These are phyloP conservation scores for Novymonas esmeraldas DNA, from an alignment of 208 protist genomes.

Conservation along the genomic window DNA sequence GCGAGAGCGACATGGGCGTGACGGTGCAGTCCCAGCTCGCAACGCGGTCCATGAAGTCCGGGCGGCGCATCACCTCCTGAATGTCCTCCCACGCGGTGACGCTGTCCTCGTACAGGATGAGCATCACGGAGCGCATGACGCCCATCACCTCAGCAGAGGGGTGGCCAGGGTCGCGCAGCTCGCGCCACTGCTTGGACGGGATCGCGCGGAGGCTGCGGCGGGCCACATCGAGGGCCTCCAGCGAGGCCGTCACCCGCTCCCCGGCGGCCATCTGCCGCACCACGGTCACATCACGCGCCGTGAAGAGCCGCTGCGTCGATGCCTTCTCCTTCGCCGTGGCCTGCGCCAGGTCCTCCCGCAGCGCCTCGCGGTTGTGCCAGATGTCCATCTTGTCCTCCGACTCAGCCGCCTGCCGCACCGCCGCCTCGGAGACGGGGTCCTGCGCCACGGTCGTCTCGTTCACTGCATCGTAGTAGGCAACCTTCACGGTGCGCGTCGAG, in stretches of 20 bases:
- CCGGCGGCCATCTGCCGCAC: constrained; percentile 41
- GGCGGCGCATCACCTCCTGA: constrained; percentile 55
- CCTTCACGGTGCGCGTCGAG: constrained; percentile 53
- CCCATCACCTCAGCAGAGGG: constrained; percentile 31
- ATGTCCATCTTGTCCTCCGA: constrained; percentile 36
- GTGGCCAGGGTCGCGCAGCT: constrained; percentile 40
- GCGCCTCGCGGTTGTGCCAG: constrained; percentile 59
- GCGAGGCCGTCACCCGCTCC: constrained; percentile 31
- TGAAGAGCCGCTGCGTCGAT: constrained; percentile 56
- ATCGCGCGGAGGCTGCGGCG: constrained; percentile 40
- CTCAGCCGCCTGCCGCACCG: constrained; percentile 47
- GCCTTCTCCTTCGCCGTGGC: constrained; percentile 46
- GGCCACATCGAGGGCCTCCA: constrained; percentile 54
- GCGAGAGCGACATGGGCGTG: constrained; percentile 58
- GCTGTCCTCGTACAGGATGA: constrained; percentile 73
- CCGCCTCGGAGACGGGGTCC: constrained; percentile 48
- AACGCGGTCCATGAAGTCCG: constrained; percentile 66
- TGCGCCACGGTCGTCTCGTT: constrained; percentile 34
- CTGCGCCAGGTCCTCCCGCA: constrained; percentile 49
- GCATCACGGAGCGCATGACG: constrained; percentile 59
- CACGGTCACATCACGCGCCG: constrained; percentile 51
- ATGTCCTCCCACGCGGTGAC: constrained; percentile 53
- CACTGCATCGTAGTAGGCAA: constrained; percentile 59
- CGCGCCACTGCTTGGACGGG: constrained; percentile 58
- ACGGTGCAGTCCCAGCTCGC: constrained; percentile 69